phyloP scores from a whole-genome alignment of 2,329 filamentous ascomycete genomes.

The Falciphora oryzae region DNA sequence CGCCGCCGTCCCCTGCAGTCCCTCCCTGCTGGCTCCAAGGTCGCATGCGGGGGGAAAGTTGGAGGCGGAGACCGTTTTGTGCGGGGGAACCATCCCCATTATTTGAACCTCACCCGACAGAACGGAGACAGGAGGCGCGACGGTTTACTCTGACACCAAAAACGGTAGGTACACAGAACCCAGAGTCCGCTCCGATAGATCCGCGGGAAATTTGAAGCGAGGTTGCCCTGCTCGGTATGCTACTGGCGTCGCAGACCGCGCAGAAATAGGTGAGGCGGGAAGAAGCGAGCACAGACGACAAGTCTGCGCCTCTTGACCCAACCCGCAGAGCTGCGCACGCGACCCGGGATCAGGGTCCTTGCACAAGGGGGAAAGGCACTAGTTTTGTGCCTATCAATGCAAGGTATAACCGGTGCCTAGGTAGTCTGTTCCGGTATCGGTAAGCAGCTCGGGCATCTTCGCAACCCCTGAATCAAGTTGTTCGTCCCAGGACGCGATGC shows the following conservation, averaged over 20 bases:
- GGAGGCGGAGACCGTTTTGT: not conserved
- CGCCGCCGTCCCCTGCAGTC: no score
- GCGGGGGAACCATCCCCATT: not conserved
- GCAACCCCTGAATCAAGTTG: no score
- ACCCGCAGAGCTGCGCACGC: not conserved
- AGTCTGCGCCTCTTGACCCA: not conserved
- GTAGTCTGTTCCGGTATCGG: no score
- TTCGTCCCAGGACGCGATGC: no score
- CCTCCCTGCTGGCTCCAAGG: no score
- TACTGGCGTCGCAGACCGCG: not conserved
- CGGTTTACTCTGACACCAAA: not conserved
- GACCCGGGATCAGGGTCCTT: not conserved
- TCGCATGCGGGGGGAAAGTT: no score
- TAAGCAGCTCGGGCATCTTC: no score
- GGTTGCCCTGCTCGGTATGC: not conserved
- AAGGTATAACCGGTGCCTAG: no score
- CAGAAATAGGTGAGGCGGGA: slow-evolving; percentile 1
- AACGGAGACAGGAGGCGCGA: not conserved
- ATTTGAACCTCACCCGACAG: not conserved
- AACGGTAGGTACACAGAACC: not conserved
- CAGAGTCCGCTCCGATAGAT: not conserved
- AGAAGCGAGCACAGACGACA: not conserved
- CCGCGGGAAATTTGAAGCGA: not conserved
- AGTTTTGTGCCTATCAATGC: not conserved
- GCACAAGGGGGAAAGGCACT: not conserved